Evolutionary conservation across 371 early-diverging fungal species (phyloP).

Genomic region (Apophysomyces sp.): DNA sequence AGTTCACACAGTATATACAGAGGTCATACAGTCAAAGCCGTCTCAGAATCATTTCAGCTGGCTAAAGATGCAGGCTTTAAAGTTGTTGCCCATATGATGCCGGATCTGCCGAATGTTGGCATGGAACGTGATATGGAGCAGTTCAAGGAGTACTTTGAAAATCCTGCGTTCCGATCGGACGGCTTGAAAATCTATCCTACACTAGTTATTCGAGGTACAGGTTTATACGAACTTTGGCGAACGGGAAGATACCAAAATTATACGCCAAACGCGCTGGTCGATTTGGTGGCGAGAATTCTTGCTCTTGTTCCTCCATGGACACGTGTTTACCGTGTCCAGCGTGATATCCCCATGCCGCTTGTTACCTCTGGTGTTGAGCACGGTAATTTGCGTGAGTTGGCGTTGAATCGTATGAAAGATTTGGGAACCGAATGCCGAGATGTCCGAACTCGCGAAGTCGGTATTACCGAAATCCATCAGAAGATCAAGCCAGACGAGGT

Average conservation of each 20-base stretch:
- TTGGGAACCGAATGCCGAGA: slow-evolving; percentile 98
- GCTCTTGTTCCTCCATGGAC: slow-evolving; percentile 99
- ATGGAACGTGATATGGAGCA: slow-evolving; percentile 99
- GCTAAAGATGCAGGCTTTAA: slow-evolving; percentile 99
- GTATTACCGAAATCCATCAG: slow-evolving; percentile 98
- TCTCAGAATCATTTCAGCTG: slow-evolving; percentile 96
- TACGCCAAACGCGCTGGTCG: slow-evolving; percentile 97
- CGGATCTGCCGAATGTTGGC: slow-evolving; percentile 99
- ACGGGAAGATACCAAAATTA: slow-evolving; percentile 99
- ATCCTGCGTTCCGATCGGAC: slow-evolving; percentile 98
- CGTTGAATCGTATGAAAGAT: slow-evolving; percentile 97
- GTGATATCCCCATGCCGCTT: slow-evolving; percentile 99
- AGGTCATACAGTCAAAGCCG: slow-evolving; percentile 99
- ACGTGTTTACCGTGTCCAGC: slow-evolving; percentile 99
- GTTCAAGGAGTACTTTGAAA: slow-evolving; percentile 99
- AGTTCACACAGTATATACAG: slow-evolving; percentile 24
- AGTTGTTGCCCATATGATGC: slow-evolving; percentile 99
- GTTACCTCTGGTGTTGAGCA: slow-evolving; percentile 99
- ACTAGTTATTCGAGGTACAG: slow-evolving; percentile 99
- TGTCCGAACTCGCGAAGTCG: slow-evolving; percentile 99
- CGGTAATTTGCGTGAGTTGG: slow-evolving; percentile 98
- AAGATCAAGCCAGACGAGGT: slow-evolving; percentile 94
- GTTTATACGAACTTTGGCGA: slow-evolving; percentile 99
- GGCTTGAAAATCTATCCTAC: slow-evolving; percentile 99
- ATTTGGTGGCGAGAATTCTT: slow-evolving; percentile 96